phyloP scores from a whole-genome alignment of 208 protist species.

The Acanthamoeba healyi region DNA sequence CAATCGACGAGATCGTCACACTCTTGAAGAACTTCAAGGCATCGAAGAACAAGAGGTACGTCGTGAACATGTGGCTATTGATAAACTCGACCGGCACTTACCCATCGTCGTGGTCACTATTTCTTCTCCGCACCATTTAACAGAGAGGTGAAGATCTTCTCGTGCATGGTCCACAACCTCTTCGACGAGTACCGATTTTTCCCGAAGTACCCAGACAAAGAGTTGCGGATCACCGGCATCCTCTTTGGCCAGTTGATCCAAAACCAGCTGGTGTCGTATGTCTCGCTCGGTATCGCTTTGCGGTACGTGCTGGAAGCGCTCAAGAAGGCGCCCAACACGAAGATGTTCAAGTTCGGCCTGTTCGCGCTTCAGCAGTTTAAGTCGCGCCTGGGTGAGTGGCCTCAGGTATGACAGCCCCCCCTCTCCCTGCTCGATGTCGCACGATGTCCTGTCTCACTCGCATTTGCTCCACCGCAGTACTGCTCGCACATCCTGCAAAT shows the following conservation, averaged over 20 bases:
- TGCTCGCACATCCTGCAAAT: constrained; percentile 89
- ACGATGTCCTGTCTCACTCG: too few relatives aligned
- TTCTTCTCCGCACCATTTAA: neutral
- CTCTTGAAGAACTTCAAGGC: constrained; percentile 88
- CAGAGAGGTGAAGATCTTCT: constrained; percentile 90
- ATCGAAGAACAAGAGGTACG: constrained; percentile 77
- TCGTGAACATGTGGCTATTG: neutral
- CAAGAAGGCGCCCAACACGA: constrained; percentile 92
- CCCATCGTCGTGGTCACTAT: constrained; percentile 16
- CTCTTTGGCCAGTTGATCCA: constrained; percentile 93
- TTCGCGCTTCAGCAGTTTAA: constrained; percentile 96
- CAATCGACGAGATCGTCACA: constrained; percentile 88
- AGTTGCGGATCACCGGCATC: constrained; percentile 91
- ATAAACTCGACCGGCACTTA: constrained; percentile 66
- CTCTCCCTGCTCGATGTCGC: too few relatives aligned
- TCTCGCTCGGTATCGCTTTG: constrained; percentile 88
- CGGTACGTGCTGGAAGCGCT: constrained; percentile 95
- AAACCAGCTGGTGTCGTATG: constrained; percentile 89
- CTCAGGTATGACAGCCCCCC: constrained; percentile 87
- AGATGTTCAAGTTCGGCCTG: constrained; percentile 97
- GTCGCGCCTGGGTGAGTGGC: constrained; percentile 96
- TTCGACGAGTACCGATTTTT: constrained; percentile 95
- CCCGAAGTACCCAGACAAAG: constrained; percentile 91
- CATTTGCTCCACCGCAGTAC: constrained; percentile 72
- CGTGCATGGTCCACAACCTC: constrained; percentile 94